phyloP scores from a whole-genome alignment of 306 rosid species.

The Vicia faba region DNA sequence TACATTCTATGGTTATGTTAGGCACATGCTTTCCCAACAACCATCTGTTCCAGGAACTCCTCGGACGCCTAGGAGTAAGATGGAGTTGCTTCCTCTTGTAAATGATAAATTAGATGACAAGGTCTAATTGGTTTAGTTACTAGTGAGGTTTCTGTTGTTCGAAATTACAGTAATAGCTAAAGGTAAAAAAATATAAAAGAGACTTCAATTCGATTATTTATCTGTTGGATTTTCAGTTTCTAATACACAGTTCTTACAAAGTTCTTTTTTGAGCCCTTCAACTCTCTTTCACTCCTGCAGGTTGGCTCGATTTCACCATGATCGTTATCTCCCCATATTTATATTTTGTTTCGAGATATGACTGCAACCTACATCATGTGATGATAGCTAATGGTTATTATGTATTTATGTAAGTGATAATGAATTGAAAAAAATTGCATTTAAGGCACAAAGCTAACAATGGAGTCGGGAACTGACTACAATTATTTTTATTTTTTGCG shows the following conservation, averaged over 20 bases:
- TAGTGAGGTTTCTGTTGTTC: constrained; percentile 36
- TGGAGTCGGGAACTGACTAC: neutral
- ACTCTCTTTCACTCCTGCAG: neutral
- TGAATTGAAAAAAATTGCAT: neutral
- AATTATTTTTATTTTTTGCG: neutral
- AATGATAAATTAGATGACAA: constrained; percentile 89
- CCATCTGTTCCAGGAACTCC: constrained; percentile 63
- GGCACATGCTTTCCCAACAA: constrained; percentile 79
- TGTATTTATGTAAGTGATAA: neutral
- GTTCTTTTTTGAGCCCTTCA: constrained; percentile 22
- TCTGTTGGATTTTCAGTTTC: constrained; percentile 42
- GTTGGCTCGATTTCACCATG: constrained; percentile 8
- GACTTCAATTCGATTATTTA: constrained; percentile 35
- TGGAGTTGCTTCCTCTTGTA: constrained; percentile 92
- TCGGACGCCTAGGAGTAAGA: constrained; percentile 69
- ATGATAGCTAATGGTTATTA: neutral
- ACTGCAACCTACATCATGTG: constrained; percentile 6
- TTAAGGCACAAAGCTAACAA: neutral
- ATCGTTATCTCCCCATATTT: neutral
- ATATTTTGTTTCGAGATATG: neutral
- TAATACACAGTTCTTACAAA: constrained; percentile 27
- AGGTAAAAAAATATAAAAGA: constrained; percentile 36
- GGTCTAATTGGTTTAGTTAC: constrained; percentile 46
- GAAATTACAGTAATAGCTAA: constrained; percentile 47
- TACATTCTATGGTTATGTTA: constrained; percentile 87